These are phyloP conservation scores for Trichocomaceae sp. DNA, from an alignment of 2,329 filamentous ascomycete species.

Conservation along the genomic window DNA sequence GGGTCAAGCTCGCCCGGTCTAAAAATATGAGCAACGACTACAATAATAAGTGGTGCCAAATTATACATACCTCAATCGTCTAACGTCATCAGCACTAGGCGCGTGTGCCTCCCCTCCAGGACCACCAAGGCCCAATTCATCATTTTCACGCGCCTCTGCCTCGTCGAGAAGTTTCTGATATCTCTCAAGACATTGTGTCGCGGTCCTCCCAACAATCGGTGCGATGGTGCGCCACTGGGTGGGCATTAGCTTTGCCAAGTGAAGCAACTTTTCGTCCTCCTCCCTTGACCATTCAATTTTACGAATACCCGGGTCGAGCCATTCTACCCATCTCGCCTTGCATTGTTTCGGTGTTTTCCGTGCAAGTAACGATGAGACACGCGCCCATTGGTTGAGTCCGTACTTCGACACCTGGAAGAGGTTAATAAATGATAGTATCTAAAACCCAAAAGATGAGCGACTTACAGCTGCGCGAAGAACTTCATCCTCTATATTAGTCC, in stretches of 20 bases:
- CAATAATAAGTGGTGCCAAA: constrained; percentile 2
- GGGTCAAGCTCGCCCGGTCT: constrained; percentile 87
- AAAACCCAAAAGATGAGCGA: background rate
- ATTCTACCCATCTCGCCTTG: constrained; percentile 97
- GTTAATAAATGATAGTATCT: constrained; percentile 5
- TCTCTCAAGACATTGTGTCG: constrained; percentile 92
- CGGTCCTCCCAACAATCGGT: constrained; percentile 90
- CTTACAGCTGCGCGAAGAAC: constrained; percentile 81
- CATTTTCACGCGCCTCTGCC: constrained; percentile 79
- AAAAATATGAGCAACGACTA: constrained; percentile 14
- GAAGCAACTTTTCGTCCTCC: constrained; percentile 94
- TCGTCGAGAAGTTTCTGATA: constrained; percentile 97
- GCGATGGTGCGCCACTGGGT: constrained; percentile 99
- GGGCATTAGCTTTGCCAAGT: constrained; percentile 96
- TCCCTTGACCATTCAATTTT: constrained; percentile 99
- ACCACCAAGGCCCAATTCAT: constrained; percentile 73
- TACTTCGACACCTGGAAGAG: constrained; percentile 67
- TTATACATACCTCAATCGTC: constrained; percentile 57
- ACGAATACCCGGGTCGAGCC: constrained; percentile 94
- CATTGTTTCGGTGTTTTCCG: constrained; percentile 98
- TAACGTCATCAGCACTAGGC: constrained; percentile 86
- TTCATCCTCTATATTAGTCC: constrained; percentile 76
- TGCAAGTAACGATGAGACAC: constrained; percentile 91
- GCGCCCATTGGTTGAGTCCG: constrained; percentile 95
- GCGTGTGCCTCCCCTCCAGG: constrained; percentile 81